phyloP scores from a whole-genome alignment of 768 basidiomycete species.

The Lentinula edodes region DNA sequence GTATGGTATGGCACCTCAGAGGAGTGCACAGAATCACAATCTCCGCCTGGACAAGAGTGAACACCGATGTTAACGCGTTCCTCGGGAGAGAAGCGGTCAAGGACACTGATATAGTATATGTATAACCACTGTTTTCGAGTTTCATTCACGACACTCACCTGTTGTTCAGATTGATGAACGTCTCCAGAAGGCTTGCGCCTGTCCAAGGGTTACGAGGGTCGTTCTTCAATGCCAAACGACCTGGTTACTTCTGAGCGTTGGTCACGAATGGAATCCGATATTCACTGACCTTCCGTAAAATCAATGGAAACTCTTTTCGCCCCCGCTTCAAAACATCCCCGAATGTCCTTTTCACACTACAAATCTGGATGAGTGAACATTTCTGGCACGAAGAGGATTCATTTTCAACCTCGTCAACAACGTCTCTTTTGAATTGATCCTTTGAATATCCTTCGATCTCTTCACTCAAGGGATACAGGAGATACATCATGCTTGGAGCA shows the following conservation, averaged over 20 bases:
- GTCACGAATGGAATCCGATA: background rate
- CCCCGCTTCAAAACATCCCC: slow-evolving; percentile 4
- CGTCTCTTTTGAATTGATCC: background rate
- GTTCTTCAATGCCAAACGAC: slow-evolving; percentile 5
- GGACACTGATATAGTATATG: background rate
- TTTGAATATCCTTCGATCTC: background rate
- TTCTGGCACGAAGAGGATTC: background rate
- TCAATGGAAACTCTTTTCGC: slow-evolving; percentile 6
- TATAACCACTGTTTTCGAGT: background rate
- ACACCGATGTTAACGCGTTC: slow-evolving; percentile 4
- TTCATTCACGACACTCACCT: background rate
- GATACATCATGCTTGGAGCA: slow-evolving; percentile 5
- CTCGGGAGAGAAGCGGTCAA: slow-evolving; percentile 2
- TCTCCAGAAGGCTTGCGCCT: slow-evolving; percentile 1
- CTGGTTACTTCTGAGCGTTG: background rate
- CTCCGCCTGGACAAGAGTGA: slow-evolving; percentile 6
- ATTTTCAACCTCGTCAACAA: background rate
- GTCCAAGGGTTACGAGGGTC: slow-evolving; percentile 5
- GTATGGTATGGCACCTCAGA: slow-evolving; percentile 4
- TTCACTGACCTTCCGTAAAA: slow-evolving; percentile 4
- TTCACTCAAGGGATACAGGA: slow-evolving; percentile 2
- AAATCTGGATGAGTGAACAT: no score
- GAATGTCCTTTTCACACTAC: background rate
- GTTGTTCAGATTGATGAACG: slow-evolving; percentile 1
- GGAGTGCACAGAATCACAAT: slow-evolving; percentile 5